Evolutionary conservation across 2,329 filamentous ascomycete genomes (phyloP).

Genomic region (Lecanicillium sp.): DNA sequence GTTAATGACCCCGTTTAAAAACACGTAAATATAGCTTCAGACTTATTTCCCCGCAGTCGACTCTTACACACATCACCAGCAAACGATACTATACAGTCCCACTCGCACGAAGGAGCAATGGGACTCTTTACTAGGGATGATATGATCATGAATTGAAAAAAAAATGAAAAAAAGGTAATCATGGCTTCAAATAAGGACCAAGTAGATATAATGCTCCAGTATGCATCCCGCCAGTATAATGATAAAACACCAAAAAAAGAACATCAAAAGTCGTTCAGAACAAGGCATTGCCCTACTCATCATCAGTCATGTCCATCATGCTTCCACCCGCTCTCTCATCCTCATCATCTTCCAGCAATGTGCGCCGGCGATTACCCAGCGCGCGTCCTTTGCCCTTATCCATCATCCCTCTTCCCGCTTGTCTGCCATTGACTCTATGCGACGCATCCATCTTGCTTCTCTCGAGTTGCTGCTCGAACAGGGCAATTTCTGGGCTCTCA

Average conservation of each 20-base stretch:
- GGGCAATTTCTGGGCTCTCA: slow-evolving; percentile 35
- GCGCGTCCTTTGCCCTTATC: slow-evolving; percentile 39
- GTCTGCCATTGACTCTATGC: slow-evolving; percentile 23
- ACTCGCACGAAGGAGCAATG: too few species aligned
- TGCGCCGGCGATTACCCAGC: slow-evolving; percentile 21
- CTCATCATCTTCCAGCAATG: slow-evolving; percentile 25
- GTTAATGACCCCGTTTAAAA: too few species aligned
- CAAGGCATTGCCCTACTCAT: slow-evolving; percentile 26
- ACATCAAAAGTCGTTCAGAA: too few species aligned
- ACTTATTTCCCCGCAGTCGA: too few species aligned
- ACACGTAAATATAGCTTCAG: too few species aligned
- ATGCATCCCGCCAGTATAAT: neutral
- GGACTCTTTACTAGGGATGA: too few species aligned
- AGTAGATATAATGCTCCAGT: neutral
- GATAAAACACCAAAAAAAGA: too few species aligned
- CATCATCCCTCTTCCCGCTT: slow-evolving; percentile 17
- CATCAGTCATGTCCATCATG: slow-evolving; percentile 50
- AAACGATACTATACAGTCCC: too few species aligned
- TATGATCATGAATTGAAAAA: too few species aligned
- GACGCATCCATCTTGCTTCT: slow-evolving; percentile 36
- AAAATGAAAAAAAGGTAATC: too few species aligned
- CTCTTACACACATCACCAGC: too few species aligned
- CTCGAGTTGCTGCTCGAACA: slow-evolving; percentile 45
- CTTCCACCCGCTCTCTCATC: slow-evolving; percentile 33
- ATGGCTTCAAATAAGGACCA: too few species aligned